Base-by-base conservation (phyloP, 805 yeast species). In the Teunomyces atbi region DNA sequence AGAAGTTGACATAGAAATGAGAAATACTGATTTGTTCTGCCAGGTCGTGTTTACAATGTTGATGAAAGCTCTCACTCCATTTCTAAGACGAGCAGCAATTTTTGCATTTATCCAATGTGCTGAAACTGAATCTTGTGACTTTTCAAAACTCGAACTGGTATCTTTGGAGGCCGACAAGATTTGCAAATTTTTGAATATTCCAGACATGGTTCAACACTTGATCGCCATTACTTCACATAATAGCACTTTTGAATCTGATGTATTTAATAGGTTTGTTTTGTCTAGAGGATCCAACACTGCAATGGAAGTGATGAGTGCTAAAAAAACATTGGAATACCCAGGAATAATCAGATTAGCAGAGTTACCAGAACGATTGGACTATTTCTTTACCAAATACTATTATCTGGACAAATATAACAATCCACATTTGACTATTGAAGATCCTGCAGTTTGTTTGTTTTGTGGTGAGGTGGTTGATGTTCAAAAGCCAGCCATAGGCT, bases 371-470 rank as follows among this genome's bases (percentile, higher is more conserved):
- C 73, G 86, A 42, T 64, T 89, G 49, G 91, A 86, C 58, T 72
- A 69, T 32, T 82, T 89, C 51, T 88, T 86, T 66, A 83, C 88
- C 3, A 71, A 77, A 30, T 71, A 78, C 45, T 71, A 79, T 46
- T 77, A 79, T 51, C 71, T 68, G 56, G 73, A 71, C 20, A 65
- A 67, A 39, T 69, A 67, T 18, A 61, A 66, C 36, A 68, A 69
- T 41, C 76, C 75, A 18, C 66, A 60, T 55, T 55, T 56, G 47
- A 46, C 54, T 1, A 73, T 71, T 26, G 75, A 74, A 40, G 96
- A 91, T 52, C 94, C 96, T 0, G 96, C 96, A 0, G 70, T 92
- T 7, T 92, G 99, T 58, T 66, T 92, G 45, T 84, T 84, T 50
- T 94, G 99, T 66, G 94, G 90, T 1, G 66, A 69, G 8, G 73